Percentiles rank a stretch among this genome's conserved stretches.
These are phyloP conservation scores for Phytophthora nicotianae DNA, from an alignment of 352 stramenopile species.

Conservation along the genomic window DNA sequence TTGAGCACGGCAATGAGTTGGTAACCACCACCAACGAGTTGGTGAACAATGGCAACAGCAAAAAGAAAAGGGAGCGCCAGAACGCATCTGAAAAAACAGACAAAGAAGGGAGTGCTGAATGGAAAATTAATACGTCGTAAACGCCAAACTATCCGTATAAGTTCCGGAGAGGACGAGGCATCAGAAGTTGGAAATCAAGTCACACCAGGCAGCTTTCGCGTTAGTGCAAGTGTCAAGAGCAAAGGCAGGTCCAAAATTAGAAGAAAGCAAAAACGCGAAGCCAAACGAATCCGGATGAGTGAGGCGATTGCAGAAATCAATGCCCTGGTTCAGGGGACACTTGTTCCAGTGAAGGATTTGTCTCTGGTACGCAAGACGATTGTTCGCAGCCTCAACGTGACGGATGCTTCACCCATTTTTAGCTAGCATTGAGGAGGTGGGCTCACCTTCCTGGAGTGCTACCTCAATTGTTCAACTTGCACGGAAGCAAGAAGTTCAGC, in stretches of 20 bases:
- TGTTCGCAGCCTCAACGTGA: not conserved
- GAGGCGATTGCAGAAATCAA: not conserved
- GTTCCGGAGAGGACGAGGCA: not conserved
- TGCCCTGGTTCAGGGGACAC: not conserved
- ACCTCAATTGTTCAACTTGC: not conserved
- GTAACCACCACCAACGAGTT: not conserved
- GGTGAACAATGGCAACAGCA: not conserved
- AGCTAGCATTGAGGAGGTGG: not conserved
- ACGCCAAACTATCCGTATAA: not conserved
- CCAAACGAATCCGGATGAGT: not conserved
- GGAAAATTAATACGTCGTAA: not conserved
- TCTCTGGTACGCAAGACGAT: not conserved
- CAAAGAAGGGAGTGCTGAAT: not conserved
- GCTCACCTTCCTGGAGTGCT: not conserved
- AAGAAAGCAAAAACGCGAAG: not conserved
- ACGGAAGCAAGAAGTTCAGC: not conserved
- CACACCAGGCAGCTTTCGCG: not conserved
- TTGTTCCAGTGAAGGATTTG: not conserved
- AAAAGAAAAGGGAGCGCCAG: not conserved
- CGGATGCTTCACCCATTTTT: not conserved
- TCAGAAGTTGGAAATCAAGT: not conserved
- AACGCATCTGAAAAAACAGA: not conserved
- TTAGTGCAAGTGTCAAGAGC: not conserved
- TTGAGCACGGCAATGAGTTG: not conserved
- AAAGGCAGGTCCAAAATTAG: conserved; percentile 1